Conservation (phyloP, 768 basidiomycete genomes). For the Lactifluus piperatus region DNA sequence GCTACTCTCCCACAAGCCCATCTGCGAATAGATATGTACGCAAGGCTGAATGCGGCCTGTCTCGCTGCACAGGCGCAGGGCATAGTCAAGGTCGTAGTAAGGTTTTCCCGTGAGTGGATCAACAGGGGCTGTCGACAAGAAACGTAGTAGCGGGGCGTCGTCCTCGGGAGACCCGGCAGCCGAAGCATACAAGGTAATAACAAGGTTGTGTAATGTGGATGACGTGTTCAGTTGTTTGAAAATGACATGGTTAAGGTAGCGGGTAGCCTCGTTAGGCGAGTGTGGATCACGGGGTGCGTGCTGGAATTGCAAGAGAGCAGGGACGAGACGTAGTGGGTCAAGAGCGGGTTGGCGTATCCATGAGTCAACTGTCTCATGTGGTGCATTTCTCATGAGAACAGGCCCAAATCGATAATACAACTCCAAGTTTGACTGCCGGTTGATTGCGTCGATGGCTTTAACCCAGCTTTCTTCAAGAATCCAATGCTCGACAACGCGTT, state of each 20-base stretch:
- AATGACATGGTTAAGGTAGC: conserved; percentile 80
- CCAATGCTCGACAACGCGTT: conserved; percentile 86
- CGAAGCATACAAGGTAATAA: conserved; percentile 78
- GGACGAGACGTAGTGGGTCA: conserved; percentile 79
- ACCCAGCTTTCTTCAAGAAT: conserved; percentile 87
- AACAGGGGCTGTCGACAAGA: conserved; percentile 72
- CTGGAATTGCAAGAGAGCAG: conserved; percentile 78
- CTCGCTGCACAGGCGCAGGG: conserved; percentile 83
- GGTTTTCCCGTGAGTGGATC: conserved; percentile 80
- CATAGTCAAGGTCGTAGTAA: conserved; percentile 96
- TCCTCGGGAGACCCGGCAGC: conserved; percentile 42
- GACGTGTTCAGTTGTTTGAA: conserved; percentile 76
- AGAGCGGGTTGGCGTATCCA: conserved; percentile 81
- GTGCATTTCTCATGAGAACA: conserved; percentile 75
- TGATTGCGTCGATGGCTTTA: conserved; percentile 85
- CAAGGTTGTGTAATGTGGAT: conserved; percentile 86
- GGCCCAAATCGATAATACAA: conserved; percentile 91
- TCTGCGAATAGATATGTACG: conserved; percentile 94
- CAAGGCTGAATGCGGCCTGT: conserved; percentile 77
- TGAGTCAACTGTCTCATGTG: conserved; percentile 85
- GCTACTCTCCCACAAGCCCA: conserved; percentile 94
- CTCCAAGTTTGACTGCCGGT: conserved; percentile 74
- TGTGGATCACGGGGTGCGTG: conserved; percentile 63
- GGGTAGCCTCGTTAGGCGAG: conserved; percentile 77
- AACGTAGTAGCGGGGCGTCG: conserved; percentile 71